phyloP scores from a whole-genome alignment of 768 basidiomycete genomes.

The Lyophyllum shimeji region DNA sequence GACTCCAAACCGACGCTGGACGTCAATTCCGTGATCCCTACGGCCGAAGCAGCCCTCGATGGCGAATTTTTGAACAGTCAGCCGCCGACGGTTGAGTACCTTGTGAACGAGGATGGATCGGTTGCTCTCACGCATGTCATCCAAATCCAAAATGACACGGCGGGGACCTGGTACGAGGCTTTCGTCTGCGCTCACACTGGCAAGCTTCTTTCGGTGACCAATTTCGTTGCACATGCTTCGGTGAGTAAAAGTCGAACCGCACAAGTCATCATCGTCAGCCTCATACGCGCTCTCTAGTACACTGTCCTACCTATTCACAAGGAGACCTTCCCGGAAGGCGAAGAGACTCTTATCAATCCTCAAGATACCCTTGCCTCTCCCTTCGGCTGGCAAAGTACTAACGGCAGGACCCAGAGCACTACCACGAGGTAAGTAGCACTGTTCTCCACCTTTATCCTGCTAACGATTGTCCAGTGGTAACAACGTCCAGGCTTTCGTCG shows the following conservation, averaged over 20 bases:
- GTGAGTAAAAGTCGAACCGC: neutral
- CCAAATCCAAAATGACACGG: conserved; percentile 28
- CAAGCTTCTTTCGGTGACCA: neutral
- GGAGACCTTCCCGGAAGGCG: neutral
- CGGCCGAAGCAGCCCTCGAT: conserved; percentile 33
- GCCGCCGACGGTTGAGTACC: conserved; percentile 38
- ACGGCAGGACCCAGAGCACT: neutral
- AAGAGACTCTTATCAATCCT: neutral
- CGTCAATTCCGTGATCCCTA: conserved; percentile 31
- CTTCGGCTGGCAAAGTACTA: neutral
- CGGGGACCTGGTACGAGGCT: neutral
- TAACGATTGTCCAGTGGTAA: neutral
- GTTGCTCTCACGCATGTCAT: conserved; percentile 37
- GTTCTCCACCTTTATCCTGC: no score
- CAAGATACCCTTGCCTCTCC: neutral
- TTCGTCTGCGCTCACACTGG: neutral
- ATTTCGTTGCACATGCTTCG: neutral
- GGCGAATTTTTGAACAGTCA: conserved; percentile 40
- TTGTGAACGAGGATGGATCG: conserved; percentile 36
- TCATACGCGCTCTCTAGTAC: neutral
- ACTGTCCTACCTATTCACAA: neutral
- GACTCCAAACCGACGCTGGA: conserved; percentile 35
- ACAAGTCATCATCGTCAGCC: neutral
- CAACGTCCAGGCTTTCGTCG: neutral
- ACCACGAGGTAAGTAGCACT: neutral